phyloP scores from a whole-genome alignment of 2,329 filamentous ascomycete species.

The Aspergillus aculeatus region DNA sequence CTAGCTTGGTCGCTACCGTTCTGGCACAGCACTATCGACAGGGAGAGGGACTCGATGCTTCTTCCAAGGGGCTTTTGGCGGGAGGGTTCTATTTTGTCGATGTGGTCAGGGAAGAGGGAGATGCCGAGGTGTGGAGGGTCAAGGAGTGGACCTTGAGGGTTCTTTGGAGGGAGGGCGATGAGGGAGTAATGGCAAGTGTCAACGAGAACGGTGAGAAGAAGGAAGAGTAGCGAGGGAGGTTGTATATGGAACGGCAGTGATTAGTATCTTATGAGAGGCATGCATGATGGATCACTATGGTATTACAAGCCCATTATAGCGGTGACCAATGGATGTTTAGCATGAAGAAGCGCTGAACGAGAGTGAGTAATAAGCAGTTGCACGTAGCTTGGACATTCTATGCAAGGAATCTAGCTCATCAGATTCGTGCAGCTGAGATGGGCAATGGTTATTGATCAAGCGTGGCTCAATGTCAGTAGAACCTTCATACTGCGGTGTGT shows the following conservation, averaged over 20 bases:
- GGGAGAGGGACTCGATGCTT: slow-evolving; percentile 26
- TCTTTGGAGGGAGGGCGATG: slow-evolving; percentile 29
- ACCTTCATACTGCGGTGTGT: slow-evolving; percentile 47
- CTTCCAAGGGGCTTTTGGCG: slow-evolving; percentile 22
- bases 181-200: background rate
- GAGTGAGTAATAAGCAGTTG: too few relatives aligned
- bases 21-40: slow-evolving; percentile 23
- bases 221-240: background rate
- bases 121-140: slow-evolving; percentile 35
- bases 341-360: too few relatives aligned
- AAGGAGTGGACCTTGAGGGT: slow-evolving; percentile 30
- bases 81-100: slow-evolving; percentile 31
- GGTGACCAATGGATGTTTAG: too few relatives aligned
- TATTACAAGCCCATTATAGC: too few relatives aligned
- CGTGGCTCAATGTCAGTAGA: slow-evolving; percentile 28
- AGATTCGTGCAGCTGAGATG: too few relatives aligned
- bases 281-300: too few relatives aligned
- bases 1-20: slow-evolving; percentile 16
- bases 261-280: too few relatives aligned
- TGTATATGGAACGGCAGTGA: too few relatives aligned
- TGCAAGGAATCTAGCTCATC: too few relatives aligned
- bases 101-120: slow-evolving; percentile 19
- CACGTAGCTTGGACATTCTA: too few relatives aligned
- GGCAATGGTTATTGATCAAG: background rate
- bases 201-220: background rate